Conservation (phyloP, 257 asterid species). For the Rubia yunnanensis region DNA sequence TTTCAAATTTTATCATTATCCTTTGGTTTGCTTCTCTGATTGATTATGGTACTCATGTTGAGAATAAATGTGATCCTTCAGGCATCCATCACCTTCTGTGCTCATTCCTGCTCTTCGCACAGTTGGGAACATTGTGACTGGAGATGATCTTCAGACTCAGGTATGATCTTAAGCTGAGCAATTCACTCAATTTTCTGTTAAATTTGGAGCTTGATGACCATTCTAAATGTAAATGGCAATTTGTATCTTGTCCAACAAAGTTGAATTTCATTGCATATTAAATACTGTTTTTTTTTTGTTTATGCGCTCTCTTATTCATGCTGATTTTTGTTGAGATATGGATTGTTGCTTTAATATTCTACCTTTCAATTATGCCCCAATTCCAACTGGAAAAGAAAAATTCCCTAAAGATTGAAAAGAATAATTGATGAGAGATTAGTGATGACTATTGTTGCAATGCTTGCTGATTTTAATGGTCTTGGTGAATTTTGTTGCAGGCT, state of each 20-base stretch:
- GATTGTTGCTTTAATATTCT: too few relatives aligned
- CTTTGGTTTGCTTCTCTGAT: not conserved
- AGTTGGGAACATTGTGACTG: slow-evolving; percentile 90
- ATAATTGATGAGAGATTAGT: too few relatives aligned
- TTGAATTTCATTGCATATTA: too few relatives aligned
- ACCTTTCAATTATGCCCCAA: too few relatives aligned
- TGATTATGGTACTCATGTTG: not conserved
- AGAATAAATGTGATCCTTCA: slow-evolving; percentile 19
- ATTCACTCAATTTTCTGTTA: not conserved
- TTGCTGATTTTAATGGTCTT: not conserved
- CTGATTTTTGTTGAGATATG: too few relatives aligned
- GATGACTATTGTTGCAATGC: too few relatives aligned
- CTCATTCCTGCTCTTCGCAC: slow-evolving; percentile 86
- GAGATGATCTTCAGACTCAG: slow-evolving; percentile 96
- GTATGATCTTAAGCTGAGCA: slow-evolving; percentile 20
- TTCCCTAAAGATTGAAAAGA: not conserved
- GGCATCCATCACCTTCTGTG: slow-evolving; percentile 79
- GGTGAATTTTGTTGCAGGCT: slow-evolving; percentile 21
- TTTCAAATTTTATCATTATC: not conserved
- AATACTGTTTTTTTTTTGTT: too few relatives aligned
- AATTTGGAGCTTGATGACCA: too few relatives aligned
- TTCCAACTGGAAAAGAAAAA: too few relatives aligned
- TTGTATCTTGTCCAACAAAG: too few relatives aligned
- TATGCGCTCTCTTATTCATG: too few relatives aligned
- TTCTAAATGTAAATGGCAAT: too few relatives aligned